These are phyloP conservation scores for Microbotryomycetes sp. DNA, from an alignment of 1,284 basidiomycete species.

Conservation along the genomic window DNA sequence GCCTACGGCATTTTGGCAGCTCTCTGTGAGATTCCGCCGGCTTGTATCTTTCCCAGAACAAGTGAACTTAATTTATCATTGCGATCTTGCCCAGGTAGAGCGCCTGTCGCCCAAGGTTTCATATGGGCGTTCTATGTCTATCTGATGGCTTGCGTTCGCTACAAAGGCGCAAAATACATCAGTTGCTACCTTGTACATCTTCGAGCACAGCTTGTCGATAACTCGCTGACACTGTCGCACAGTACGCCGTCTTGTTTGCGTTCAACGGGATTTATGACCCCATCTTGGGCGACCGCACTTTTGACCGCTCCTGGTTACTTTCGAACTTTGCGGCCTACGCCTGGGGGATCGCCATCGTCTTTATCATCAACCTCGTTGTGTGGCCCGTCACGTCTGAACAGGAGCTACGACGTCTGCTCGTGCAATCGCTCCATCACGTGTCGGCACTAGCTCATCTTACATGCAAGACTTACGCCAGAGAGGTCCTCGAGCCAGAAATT, in stretches of 20 bases:
- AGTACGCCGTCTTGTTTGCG: constrained; percentile 24
- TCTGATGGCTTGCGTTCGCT: constrained; percentile 17
- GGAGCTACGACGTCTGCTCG: constrained; percentile 16
- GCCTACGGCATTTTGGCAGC: constrained; percentile 15
- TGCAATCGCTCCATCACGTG: constrained; percentile 23
- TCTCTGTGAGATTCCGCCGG: constrained; percentile 2
- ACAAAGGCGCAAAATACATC: constrained; percentile 18
- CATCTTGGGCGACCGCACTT: not conserved
- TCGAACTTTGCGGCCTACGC: constrained; percentile 17
- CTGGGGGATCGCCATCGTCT: constrained; percentile 20
- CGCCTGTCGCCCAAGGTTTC: constrained; percentile 24
- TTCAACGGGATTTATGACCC: constrained; percentile 25
- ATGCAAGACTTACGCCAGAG: constrained; percentile 22
- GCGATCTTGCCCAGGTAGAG: not conserved
- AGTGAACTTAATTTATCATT: not conserved
- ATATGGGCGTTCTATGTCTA: constrained; percentile 25
- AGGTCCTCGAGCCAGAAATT: constrained; percentile 14
- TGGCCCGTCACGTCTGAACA: constrained; percentile 12
- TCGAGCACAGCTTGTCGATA: not conserved
- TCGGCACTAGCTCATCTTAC: constrained; percentile 21
- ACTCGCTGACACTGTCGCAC: not conserved
- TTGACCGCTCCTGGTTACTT: constrained; percentile 12
- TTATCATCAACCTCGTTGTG: constrained; percentile 21
- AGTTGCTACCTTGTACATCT: constrained; percentile 18
- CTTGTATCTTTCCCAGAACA: not conserved